Base-by-base conservation (phyloP, 805 yeast genomes). In the Candida sonorensis region DNA sequence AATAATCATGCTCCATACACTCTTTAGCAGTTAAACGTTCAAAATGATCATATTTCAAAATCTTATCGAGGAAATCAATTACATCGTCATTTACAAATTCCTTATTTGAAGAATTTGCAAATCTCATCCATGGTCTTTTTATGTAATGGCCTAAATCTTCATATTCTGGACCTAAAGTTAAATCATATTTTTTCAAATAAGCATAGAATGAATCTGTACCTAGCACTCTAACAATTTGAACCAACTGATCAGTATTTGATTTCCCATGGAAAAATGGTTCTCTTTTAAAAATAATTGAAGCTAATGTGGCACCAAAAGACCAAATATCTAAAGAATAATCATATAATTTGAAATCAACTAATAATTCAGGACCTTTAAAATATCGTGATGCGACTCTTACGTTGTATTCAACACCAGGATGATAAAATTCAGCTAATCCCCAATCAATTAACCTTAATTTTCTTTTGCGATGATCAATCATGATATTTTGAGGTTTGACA, bases 351-450 rank as follows among this genome's bases (percentile, higher is more conserved):
- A 81, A 77, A 55, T 87, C 88, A 16, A 87, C 86, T 38, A 88
- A 65, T 36, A 88, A 62, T 53, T 88, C 97, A 3, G 97, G 97
- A 3, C 96, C 96, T 59, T 88, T 88, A 59, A 81, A 88, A 55
- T 85, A 86, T 44, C 97, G 64, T 5, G 95, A 84, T 2, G 97
- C 96, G 12, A 88, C 97, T 43, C 97, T 70, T 14, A 88, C 96
- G 51, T 88, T 88, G 51, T 84, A 88, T 48, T 85, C 95, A 53
- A 76, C 81, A 10, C 86, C 86, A 16, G 85, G 77, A 53, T 88
- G 96, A 52, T 87, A 87, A 53, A 85, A 87, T 56, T 88, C 97
- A 7, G 97, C 96, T 32, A 88, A 62, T 7, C 97, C 97, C 96
- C 96, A 88, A 59, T 88, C 97, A 34, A 88, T 87, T 42, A 87